Base-by-base conservation (phyloP, 1,284 basidiomycete genomes). In the Trichosporon coremiiforme region DNA sequence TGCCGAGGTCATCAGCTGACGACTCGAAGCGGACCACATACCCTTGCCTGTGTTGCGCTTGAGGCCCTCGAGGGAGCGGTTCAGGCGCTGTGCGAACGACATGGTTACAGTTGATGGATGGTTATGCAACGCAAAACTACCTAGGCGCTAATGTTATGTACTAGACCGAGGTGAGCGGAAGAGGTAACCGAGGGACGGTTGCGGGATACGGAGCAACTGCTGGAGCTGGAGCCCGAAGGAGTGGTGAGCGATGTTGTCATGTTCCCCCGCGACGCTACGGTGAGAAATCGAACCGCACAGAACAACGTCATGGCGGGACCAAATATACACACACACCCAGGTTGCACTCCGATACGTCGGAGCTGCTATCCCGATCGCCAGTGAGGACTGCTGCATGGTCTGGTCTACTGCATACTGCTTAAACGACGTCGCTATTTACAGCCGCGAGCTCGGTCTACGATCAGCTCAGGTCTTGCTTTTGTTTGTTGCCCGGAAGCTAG, bases 61-160 rank as follows among this genome's bases (percentile, higher is more conserved):
- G 29, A 84, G 69, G 33, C 82, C 71, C 55, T 75, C 75, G 38
- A 82, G 45, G 8, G 79, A 79, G 50, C 82, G 69, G 57, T 76
- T 77, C n/a, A 82, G 64, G 73, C 81, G 80, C 36, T 75, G 70
- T 68, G 78, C 79, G 68, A 83, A 55, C 63, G 69, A 70, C 69
- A 70, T 70, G 17, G 12, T 66, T 53, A n/a, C n/a, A n/a, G n/a
- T n/a, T n/a, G 10, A 12, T 10, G 63, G 25, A 33, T 53, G 47
- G 20, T 20, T 22, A 53, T 53, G 47, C 47, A 53, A 53, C 47
- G n/a, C 5, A 45, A 17, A 45, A 17, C n/a, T 47, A 47, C 45
- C 17, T 47, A 47, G n/a, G n/a, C n/a, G n/a, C n/a, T n/a, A n/a
- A n/a, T n/a, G n/a, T n/a, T n/a, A n/a, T n/a, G n/a, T n/a, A n/a